phyloP scores from a whole-genome alignment of 306 rosid species.

The Mimosa bimucronata region DNA sequence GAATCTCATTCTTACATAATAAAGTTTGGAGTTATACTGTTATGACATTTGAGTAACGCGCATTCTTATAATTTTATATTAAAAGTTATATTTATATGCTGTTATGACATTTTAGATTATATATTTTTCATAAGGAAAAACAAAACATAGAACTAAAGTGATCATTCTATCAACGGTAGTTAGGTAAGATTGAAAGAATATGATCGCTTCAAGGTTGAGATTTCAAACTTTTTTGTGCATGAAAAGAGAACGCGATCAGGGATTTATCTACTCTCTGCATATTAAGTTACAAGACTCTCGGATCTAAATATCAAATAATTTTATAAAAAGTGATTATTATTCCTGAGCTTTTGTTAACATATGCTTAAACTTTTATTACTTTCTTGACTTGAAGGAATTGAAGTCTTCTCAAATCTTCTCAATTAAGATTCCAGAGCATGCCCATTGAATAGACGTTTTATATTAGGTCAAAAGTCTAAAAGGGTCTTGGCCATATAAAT shows the following conservation, averaged over 20 bases:
- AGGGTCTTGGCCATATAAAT: not conserved
- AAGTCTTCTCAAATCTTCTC: not conserved
- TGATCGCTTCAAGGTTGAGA: not conserved
- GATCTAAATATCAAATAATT: too few species aligned
- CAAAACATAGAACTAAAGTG: too few species aligned
- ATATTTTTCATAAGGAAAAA: not conserved
- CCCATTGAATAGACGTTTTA: not conserved
- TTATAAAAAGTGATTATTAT: too few species aligned
- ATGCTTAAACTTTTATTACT: not conserved
- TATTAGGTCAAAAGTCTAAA: not conserved
- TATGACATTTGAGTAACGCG: not conserved
- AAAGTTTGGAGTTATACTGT: not conserved
- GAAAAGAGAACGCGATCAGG: not conserved
- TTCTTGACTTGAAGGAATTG: not conserved
- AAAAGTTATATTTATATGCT: not conserved
- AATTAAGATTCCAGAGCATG: not conserved
- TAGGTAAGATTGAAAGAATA: too few species aligned
- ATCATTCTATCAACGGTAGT: too few species aligned
- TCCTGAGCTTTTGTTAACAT: not conserved
- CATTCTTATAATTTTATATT: not conserved
- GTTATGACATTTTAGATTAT: not conserved
- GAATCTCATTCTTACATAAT: not conserved
- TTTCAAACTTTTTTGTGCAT: not conserved
- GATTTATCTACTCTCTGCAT: not conserved
- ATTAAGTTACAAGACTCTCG: not conserved